Conservation (phyloP, 176 grass and related monocot species). For the Raddia guianensis region DNA sequence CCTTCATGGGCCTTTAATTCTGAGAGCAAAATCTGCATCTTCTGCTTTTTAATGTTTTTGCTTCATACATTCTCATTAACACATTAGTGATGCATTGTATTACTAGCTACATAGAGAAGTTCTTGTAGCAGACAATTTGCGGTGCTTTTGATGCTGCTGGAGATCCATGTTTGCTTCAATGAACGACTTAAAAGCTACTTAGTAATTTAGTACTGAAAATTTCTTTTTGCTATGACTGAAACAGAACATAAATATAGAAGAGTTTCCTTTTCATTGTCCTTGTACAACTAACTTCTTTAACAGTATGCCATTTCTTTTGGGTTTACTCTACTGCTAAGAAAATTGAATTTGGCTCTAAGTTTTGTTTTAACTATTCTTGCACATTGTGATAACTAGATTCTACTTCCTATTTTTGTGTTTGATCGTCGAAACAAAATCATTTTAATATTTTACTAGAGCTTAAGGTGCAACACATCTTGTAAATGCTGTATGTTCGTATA, state of each 20-base stretch:
- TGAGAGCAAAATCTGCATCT: background rate
- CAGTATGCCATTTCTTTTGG: background rate
- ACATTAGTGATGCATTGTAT: background rate
- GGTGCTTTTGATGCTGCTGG: background rate
- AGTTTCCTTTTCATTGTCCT: background rate
- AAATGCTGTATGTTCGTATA: background rate
- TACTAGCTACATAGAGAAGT: background rate
- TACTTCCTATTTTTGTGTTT: background rate
- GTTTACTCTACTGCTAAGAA: background rate
- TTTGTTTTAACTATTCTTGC: background rate
- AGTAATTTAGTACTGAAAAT: background rate
- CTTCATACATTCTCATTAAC: background rate
- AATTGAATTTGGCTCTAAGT: background rate
- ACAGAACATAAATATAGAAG: background rate
- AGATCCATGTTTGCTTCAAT: background rate
- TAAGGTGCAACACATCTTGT: background rate
- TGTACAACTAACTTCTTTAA: background rate
- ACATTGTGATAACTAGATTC: background rate
- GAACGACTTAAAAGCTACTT: background rate
- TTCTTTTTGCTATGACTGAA: background rate
- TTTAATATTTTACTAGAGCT: background rate
- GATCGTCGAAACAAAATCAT: background rate
- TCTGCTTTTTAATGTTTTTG: background rate
- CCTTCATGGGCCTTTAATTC: background rate
- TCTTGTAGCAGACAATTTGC: background rate